These are phyloP conservation scores for Didymella keratinophila DNA, from an alignment of 2,329 filamentous ascomycete species.

Conservation along the genomic window DNA sequence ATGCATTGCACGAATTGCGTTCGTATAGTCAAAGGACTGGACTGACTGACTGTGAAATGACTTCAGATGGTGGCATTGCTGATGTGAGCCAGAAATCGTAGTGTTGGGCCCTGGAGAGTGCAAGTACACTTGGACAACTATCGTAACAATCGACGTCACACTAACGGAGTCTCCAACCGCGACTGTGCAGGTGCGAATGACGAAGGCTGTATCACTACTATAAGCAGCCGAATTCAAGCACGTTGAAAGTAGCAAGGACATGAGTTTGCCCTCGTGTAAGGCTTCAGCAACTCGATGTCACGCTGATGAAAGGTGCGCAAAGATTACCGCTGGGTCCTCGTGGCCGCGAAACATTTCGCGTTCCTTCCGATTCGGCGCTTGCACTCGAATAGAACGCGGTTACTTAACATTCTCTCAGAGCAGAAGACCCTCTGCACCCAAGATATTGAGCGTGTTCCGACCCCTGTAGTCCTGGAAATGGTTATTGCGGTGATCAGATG, in stretches of 20 bases:
- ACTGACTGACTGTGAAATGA: neutral
- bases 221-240: neutral
- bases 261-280: too few relatives aligned
- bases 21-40: neutral
- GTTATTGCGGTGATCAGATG: neutral
- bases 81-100: neutral
- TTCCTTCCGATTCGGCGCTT: neutral
- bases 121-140: neutral
- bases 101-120: neutral
- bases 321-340: constrained; percentile 8
- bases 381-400: constrained; percentile 4
- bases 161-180: neutral
- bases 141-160: neutral
- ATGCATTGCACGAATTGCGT: neutral
- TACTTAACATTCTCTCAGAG: neutral
- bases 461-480: neutral
- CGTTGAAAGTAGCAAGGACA: neutral
- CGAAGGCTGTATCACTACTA: neutral
- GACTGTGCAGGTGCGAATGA: neutral
- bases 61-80: neutral
- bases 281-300: neutral
- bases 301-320: constrained; percentile 5
- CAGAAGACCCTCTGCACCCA: neutral
- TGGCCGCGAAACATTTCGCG: constrained; percentile 8
- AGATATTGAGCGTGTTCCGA: too few relatives aligned